Evolutionary conservation across 192 early-diverging fungal genomes (phyloP).

Genomic region (Podila minutissima): DNA sequence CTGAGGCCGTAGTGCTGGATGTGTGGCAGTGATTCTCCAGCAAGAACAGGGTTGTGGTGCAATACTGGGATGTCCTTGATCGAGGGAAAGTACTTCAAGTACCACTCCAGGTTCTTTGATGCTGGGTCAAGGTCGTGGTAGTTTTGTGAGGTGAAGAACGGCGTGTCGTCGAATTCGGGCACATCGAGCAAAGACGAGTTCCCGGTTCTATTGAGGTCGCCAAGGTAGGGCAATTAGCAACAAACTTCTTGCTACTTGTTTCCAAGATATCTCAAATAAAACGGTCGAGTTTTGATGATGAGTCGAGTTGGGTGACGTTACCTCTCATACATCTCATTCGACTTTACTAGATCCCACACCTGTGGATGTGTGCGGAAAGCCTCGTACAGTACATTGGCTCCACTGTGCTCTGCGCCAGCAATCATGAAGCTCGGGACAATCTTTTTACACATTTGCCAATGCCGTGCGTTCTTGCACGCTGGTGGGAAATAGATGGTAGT

Average conservation of each 20-base stretch:
- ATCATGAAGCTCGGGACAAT: conserved; percentile 64
- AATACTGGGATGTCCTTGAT: conserved; percentile 48
- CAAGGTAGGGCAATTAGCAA: neutral
- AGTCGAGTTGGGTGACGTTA: neutral
- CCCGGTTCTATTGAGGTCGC: conserved; percentile 20
- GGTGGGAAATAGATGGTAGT: conserved; percentile 57
- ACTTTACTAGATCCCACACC: conserved; percentile 51
- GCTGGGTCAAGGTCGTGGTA: conserved; percentile 45
- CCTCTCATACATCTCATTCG: conserved; percentile 50
- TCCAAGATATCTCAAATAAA: neutral
- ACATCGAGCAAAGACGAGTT: conserved; percentile 33
- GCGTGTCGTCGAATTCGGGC: conserved; percentile 30
- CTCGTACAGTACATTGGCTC: conserved; percentile 53
- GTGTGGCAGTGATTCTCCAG: conserved; percentile 46
- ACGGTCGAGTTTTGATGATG: neutral
- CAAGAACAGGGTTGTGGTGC: conserved; percentile 36
- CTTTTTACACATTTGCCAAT: conserved; percentile 58
- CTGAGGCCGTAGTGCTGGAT: conserved; percentile 49
- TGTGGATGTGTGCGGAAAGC: conserved; percentile 58
- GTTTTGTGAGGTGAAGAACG: conserved; percentile 47
- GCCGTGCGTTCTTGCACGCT: conserved; percentile 50
- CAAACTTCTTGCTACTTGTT: neutral
- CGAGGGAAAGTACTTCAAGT: conserved; percentile 49
- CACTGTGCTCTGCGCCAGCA: conserved; percentile 61
- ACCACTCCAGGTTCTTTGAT: conserved; percentile 49